A percentile compares a stretch with the other conserved stretches of the same genome.
Conservation (phyloP, 2,329 filamentous ascomycete genomes). For the Trichophyton mentagrophytes region DNA sequence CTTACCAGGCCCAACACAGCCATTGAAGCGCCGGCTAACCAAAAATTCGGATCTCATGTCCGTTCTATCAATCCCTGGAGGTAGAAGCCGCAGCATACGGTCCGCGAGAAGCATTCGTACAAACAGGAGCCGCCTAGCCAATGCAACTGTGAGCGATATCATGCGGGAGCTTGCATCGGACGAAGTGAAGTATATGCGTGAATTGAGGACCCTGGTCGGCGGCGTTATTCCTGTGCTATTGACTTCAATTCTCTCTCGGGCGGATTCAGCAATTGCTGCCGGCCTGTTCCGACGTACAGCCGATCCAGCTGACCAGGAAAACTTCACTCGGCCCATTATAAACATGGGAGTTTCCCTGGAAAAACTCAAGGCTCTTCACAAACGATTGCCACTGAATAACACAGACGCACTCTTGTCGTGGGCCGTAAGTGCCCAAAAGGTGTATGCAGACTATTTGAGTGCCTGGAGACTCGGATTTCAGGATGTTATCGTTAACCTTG, state of each 20-base stretch:
- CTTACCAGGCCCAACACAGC: slow-evolving; percentile 38
- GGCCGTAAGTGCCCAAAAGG: slow-evolving; percentile 62
- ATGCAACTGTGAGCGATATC: slow-evolving; percentile 60
- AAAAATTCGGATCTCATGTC: slow-evolving; percentile 92
- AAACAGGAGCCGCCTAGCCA: slow-evolving; percentile 52
- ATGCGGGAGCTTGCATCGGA: slow-evolving; percentile 70
- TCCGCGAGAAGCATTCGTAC: slow-evolving; percentile 69
- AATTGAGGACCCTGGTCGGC: slow-evolving; percentile 84
- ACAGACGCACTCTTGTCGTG: slow-evolving; percentile 61
- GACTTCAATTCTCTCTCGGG: slow-evolving; percentile 66
- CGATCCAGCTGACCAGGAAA: slow-evolving; percentile 43
- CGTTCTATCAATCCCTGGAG: slow-evolving; percentile 55
- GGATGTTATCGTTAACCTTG: slow-evolving; percentile 85
- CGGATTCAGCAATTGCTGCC: slow-evolving; percentile 49
- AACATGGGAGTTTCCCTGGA: slow-evolving; percentile 88
- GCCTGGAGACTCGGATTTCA: slow-evolving; percentile 90
- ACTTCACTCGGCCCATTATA: slow-evolving; percentile 73
- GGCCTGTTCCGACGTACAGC: slow-evolving; percentile 53
- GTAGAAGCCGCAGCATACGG: slow-evolving; percentile 54
- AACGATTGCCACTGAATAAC: slow-evolving; percentile 62
- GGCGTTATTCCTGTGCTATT: slow-evolving; percentile 89
- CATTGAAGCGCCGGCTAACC: slow-evolving; percentile 62
- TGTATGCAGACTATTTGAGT: slow-evolving; percentile 75
- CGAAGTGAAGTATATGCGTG: slow-evolving; percentile 75
- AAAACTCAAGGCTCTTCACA: slow-evolving; percentile 67